phyloP scores from a whole-genome alignment of 1,284 basidiomycete species.

The Cystobasidiaceae sp. region DNA sequence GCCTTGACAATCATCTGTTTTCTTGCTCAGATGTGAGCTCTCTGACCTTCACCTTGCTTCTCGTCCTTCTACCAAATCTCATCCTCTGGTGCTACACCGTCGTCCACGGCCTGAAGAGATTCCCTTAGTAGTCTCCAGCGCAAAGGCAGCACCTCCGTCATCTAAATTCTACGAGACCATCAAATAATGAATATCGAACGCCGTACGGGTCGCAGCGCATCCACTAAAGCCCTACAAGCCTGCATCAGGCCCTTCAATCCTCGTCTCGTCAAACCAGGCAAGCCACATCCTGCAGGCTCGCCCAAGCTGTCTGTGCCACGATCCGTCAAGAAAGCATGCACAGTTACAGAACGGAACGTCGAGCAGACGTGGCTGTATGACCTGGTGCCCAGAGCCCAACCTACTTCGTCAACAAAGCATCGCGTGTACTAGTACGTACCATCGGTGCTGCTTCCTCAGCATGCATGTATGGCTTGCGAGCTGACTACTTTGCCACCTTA shows the following conservation, averaged over 20 bases:
- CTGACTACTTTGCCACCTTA: neutral
- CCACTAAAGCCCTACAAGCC: neutral
- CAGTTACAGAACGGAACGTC: slow-evolving; percentile 13
- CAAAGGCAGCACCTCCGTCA: neutral
- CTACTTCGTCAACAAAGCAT: neutral
- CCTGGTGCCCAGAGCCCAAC: neutral
- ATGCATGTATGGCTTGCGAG: neutral
- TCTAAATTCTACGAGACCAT: neutral
- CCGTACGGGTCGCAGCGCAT: neutral
- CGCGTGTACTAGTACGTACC: slow-evolving; percentile 19
- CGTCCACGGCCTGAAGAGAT: too few relatives aligned
- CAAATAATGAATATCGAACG: neutral
- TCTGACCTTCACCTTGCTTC: too few relatives aligned
- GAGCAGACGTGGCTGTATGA: slow-evolving; percentile 24
- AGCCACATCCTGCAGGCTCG: slow-evolving; percentile 14
- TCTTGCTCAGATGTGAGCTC: too few relatives aligned
- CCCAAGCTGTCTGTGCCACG: slow-evolving; percentile 3
- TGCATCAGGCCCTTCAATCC: slow-evolving; percentile 5
- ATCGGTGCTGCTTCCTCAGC: neutral
- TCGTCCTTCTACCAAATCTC: too few relatives aligned
- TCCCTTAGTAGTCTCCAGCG: too few relatives aligned
- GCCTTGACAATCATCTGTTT: too few relatives aligned
- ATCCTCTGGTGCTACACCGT: too few relatives aligned
- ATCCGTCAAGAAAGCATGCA: slow-evolving; percentile 19
- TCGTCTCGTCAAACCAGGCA: slow-evolving; percentile 18